Percentiles rank a stretch among this genome's conserved stretches.
These are phyloP conservation scores for Pseudonitzschia pungens DNA, from an alignment of 108 stramenopile genomes.

Conservation along the genomic window DNA sequence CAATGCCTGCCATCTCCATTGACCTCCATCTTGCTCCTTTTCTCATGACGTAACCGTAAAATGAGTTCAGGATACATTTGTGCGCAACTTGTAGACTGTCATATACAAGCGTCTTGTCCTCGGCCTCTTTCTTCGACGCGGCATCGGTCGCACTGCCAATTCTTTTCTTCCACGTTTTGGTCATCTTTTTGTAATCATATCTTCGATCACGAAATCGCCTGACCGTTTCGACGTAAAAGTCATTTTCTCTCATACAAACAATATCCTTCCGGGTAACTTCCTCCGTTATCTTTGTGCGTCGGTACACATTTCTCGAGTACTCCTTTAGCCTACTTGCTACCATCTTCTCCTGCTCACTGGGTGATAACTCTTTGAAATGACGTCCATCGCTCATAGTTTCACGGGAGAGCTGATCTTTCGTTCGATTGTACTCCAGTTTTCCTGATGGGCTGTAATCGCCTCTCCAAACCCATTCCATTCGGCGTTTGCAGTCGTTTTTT, in stretches of 20 bases:
- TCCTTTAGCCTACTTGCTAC: conserved; percentile 86
- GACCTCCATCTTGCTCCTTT: conserved; percentile 99
- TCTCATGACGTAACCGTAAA: conserved; percentile 99
- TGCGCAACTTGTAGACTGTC: conserved; percentile 99
- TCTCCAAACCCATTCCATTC: conserved; percentile 98
- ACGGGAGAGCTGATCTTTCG: conserved; percentile 87
- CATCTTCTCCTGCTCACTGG: conserved; percentile 74
- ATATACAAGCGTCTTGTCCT: conserved; percentile 90
- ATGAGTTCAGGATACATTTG: conserved; percentile 94
- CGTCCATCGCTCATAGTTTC: conserved; percentile 69
- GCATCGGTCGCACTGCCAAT: conserved; percentile 81
- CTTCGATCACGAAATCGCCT: conserved; percentile 97
- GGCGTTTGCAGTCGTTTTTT: conserved; percentile 93
- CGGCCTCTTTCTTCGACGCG: conserved; percentile 88
- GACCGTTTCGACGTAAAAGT: conserved; percentile 99
- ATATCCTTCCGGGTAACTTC: conserved; percentile 88
- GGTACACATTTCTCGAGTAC: conserved; percentile 96
- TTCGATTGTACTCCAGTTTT: conserved; percentile 80
- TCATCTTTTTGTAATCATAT: conserved; percentile 97
- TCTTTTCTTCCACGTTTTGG: conserved; percentile 95
- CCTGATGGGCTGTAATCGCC: conserved; percentile 94
- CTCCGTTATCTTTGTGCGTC: conserved; percentile 95
- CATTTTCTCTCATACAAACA: conserved; percentile 99
- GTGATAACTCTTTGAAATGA: conserved; percentile 79
- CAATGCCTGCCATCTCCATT: conserved; percentile 99